Percentiles rank a stretch among this genome's conserved stretches.
These are phyloP conservation scores for Haplosporangium sp. DNA, from an alignment of 371 early-diverging fungal genomes.

Conservation along the genomic window DNA sequence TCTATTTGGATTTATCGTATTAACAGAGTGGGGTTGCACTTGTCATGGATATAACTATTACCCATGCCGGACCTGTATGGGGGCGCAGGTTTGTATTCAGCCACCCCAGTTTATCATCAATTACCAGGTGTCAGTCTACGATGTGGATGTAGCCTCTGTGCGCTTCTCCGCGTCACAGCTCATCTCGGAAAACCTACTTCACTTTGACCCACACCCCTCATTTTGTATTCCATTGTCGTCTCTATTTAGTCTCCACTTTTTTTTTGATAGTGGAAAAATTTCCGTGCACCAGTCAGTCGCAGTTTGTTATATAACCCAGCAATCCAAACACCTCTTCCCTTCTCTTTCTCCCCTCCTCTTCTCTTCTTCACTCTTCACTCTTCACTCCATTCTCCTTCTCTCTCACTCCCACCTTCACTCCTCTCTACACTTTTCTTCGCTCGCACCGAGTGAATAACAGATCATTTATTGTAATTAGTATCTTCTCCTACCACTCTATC, in stretches of 20 bases:
- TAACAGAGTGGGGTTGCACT: too few relatives aligned
- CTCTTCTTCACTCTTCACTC: slow-evolving; percentile 7
- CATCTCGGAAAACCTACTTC: too few relatives aligned
- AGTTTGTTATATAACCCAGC: slow-evolving; percentile 1
- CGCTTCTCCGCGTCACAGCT: too few relatives aligned
- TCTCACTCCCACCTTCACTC: background rate
- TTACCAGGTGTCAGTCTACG: too few relatives aligned
- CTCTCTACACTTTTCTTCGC: background rate
- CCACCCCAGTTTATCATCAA: too few relatives aligned
- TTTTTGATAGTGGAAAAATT: slow-evolving; percentile 4
- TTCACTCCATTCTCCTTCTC: background rate
- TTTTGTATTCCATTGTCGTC: background rate
- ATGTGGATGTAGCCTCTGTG: too few relatives aligned
- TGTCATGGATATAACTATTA: too few relatives aligned
- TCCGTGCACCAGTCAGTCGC: slow-evolving; percentile 1
- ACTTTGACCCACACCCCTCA: too few relatives aligned
- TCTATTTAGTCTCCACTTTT: slow-evolving; percentile 35
- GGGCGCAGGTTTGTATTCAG: too few relatives aligned
- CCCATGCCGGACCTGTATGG: too few relatives aligned
- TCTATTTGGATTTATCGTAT: too few relatives aligned
- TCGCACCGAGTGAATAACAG: background rate
- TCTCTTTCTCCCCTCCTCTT: slow-evolving; percentile 3
- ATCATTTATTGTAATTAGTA: slow-evolving; percentile 22
- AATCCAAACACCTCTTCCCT: background rate
- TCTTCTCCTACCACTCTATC: background rate